These are phyloP conservation scores for Halophytophthora polymorphica DNA, from an alignment of 352 stramenopile genomes.

Conservation along the genomic window DNA sequence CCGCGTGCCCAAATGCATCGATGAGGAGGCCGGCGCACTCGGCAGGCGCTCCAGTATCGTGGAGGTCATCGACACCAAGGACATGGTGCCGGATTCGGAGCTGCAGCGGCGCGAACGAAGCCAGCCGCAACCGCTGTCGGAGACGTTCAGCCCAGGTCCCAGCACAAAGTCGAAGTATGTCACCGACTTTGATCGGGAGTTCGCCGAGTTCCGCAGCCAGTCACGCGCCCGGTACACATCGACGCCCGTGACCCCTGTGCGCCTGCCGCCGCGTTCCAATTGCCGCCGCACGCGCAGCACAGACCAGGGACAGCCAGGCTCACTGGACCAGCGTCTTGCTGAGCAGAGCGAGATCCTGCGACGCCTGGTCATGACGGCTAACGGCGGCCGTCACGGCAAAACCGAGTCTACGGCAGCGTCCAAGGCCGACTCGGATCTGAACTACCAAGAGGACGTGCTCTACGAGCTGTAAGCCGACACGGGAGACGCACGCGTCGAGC, in stretches of 20 bases:
- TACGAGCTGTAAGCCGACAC: constrained; percentile 15
- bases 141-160: constrained; percentile 5
- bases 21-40: constrained; percentile 16
- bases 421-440: too few species aligned
- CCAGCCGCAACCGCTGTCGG: constrained; percentile 14
- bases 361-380: constrained; percentile 34
- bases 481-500: too few species aligned
- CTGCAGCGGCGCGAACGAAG: constrained; percentile 21
- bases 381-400: too few species aligned
- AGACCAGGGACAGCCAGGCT: constrained; percentile 20
- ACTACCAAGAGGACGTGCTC: neutral
- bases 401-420: too few species aligned
- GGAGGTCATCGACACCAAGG: constrained; percentile 39
- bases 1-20: constrained; percentile 7
- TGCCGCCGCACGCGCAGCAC: constrained; percentile 26
- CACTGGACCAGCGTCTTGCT: constrained; percentile 34
- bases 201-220: constrained; percentile 14
- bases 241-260: constrained; percentile 20
- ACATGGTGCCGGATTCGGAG: constrained; percentile 30
- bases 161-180: too few species aligned
- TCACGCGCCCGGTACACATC: constrained; percentile 26
- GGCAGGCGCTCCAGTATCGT: constrained; percentile 35
- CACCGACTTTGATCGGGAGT: too few species aligned
- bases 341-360: constrained; percentile 41
- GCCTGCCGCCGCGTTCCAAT: constrained; percentile 6